A percentile compares a stretch with the other conserved stretches of the same genome.
Evolutionary conservation across 805 yeast genomes (phyloP).

Genomic region (Wilhelminamyces savonicus): DNA sequence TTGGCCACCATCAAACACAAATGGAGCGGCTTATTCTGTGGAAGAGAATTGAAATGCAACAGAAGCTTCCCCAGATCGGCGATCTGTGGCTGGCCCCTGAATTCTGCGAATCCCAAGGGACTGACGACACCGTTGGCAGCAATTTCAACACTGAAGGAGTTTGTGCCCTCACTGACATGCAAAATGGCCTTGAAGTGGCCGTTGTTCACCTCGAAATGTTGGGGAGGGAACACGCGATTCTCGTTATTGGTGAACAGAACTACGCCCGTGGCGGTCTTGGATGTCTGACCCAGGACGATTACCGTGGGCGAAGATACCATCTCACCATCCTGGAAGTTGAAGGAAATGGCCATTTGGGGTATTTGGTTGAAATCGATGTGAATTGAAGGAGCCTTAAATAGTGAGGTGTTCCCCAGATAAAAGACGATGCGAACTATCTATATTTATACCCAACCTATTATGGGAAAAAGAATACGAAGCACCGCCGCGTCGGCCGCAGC

Average conservation of each 20-base stretch:
- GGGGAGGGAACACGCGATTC: slow-evolving; percentile 54
- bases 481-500: too few species aligned
- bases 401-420: too few species aligned
- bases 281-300: slow-evolving; percentile 26
- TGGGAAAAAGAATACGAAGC: too few species aligned
- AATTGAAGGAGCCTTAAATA: too few species aligned
- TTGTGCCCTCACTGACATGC: slow-evolving; percentile 64
- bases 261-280: slow-evolving; percentile 15
- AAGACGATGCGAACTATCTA: too few species aligned
- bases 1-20: slow-evolving; percentile 68
- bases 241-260: slow-evolving; percentile 27
- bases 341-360: slow-evolving; percentile 15
- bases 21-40: slow-evolving; percentile 72
- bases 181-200: slow-evolving; percentile 72
- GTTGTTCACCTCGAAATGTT: slow-evolving; percentile 59
- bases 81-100: slow-evolving; percentile 7
- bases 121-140: slow-evolving; percentile 31
- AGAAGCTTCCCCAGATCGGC: slow-evolving; percentile 18
- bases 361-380: too few species aligned
- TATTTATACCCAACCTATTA: too few species aligned
- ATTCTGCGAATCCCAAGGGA: slow-evolving; percentile 18
- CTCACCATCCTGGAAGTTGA: slow-evolving; percentile 29
- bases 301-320: slow-evolving; percentile 36
- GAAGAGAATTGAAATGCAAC: slow-evolving; percentile 39
- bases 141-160: slow-evolving; percentile 48